Base-by-base conservation (phyloP, 192 early-diverging fungal genomes). In the Backusella psychrophila region DNA sequence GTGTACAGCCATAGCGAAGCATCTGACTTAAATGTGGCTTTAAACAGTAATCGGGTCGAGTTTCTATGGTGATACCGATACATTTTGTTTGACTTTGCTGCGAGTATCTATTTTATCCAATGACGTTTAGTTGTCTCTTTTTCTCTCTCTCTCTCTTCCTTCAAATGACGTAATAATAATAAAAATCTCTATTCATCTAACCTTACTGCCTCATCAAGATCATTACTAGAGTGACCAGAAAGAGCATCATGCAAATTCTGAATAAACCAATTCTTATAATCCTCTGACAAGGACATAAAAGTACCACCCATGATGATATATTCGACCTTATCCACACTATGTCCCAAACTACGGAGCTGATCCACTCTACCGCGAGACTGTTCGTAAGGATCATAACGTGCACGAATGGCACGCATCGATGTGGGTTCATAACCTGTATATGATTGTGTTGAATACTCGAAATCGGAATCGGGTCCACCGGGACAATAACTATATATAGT, bases 361-460 rank as follows among this genome's bases (percentile, higher is more conserved):
- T 98, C 97, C 19, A 99, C 90, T 17, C 98, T 92, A 6, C 96
- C 95, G 15, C 95, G 85, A 19, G 97, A 89, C 82, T 99, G 98
- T 81, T 99, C 98, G 72, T 91, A 96, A 7, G 98, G 98, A 81
- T 98, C 92, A 78, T 99, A 99, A 33, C 98, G 89, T n/a, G 98
- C 95, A 17, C 98, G 87, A 71, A 99, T 99, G 4, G 98, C 98
- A 39, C 98, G 92, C 98, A 99, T 99, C 70, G 91, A 94, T 3
- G 98, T 99, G 5, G 98, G 98, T 80, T 99, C 98, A 83, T 99
- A 99, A 36, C 98, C 98, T 29, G 98, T 99, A 75, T 99, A 99
- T n/a, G 97, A 99, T 83, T 99, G 98, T 63, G 98, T 99, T 56
- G 96, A 97, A 85, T 99, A 99, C 85, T 99, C 98, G 81, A 99